Conservation (phyloP, 2,329 filamentous ascomycete genomes). For the Alternaria postmessia region DNA sequence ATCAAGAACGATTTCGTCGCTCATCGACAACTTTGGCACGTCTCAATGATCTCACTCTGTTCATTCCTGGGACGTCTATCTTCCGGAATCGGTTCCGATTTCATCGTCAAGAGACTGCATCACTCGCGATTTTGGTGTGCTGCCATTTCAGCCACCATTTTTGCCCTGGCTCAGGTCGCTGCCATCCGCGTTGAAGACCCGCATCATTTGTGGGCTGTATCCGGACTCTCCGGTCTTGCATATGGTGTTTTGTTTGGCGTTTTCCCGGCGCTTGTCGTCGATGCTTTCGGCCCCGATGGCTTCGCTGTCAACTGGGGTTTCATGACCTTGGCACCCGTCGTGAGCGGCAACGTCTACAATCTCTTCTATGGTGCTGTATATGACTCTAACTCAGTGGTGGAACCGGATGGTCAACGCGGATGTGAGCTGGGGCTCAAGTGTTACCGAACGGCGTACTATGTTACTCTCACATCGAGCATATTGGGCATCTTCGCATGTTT, state of each 20-base stretch:
- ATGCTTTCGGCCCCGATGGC: constrained; percentile 88
- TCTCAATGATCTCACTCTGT: constrained; percentile 89
- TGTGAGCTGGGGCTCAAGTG: constrained; percentile 82
- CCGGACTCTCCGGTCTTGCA: constrained; percentile 81
- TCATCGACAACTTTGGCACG: constrained; percentile 85
- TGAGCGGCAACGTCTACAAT: constrained; percentile 92
- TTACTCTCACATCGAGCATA: constrained; percentile 77
- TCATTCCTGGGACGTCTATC: constrained; percentile 84
- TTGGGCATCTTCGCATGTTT: constrained; percentile 74
- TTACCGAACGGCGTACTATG: constrained; percentile 80
- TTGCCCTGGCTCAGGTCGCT: constrained; percentile 78
- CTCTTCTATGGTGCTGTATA: constrained; percentile 86
- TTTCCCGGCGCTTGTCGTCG: constrained; percentile 84
- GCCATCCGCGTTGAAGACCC: constrained; percentile 81
- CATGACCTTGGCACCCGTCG: constrained; percentile 87
- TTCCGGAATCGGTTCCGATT: constrained; percentile 81
- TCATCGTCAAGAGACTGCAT: constrained; percentile 81
- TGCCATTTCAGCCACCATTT: constrained; percentile 77
- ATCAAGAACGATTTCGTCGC: constrained; percentile 78
- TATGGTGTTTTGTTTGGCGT: constrained; percentile 96
- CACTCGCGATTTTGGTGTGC: constrained; percentile 92
- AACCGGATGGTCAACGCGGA: constrained; percentile 72
- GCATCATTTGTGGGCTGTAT: constrained; percentile 77
- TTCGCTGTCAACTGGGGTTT: constrained; percentile 96
- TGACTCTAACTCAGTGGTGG: constrained; percentile 77